phyloP scores from a whole-genome alignment of 306 rosid genomes.

The Cucurbita pepo region DNA sequence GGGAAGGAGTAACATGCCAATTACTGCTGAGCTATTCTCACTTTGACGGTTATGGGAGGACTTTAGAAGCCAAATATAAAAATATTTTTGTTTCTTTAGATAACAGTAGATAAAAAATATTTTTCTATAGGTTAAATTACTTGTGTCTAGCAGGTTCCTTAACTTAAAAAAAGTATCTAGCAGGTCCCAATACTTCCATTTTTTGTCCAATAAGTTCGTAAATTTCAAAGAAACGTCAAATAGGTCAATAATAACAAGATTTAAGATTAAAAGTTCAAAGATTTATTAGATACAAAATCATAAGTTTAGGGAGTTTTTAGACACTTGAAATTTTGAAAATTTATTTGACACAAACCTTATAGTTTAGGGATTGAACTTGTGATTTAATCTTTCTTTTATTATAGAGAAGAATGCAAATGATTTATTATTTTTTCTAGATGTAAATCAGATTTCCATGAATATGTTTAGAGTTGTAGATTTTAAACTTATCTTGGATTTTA shows the following conservation, averaged over 20 bases:
- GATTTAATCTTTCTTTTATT: background rate
- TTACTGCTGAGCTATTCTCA: background rate
- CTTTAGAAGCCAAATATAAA: background rate
- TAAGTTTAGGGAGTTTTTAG: background rate
- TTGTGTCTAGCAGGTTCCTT: background rate
- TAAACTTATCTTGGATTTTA: background rate
- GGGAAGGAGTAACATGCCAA: too few species aligned
- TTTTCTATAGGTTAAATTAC: background rate
- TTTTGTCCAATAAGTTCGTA: background rate
- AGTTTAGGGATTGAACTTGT: background rate
- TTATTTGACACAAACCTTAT: background rate
- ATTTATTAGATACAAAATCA: background rate
- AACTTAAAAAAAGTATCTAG: background rate
- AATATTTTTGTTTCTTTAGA: background rate
- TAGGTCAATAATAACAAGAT: background rate
- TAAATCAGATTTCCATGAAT: background rate
- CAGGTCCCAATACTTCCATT: background rate
- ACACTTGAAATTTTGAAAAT: background rate
- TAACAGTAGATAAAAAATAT: background rate
- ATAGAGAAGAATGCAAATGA: background rate
- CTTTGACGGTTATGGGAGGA: background rate
- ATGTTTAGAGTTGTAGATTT: background rate
- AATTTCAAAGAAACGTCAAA: background rate
- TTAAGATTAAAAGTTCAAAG: background rate
- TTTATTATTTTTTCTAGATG: background rate